Conservation (phyloP, 108 stramenopile genomes). For the Pinguiococcus pyrenoidosus region DNA sequence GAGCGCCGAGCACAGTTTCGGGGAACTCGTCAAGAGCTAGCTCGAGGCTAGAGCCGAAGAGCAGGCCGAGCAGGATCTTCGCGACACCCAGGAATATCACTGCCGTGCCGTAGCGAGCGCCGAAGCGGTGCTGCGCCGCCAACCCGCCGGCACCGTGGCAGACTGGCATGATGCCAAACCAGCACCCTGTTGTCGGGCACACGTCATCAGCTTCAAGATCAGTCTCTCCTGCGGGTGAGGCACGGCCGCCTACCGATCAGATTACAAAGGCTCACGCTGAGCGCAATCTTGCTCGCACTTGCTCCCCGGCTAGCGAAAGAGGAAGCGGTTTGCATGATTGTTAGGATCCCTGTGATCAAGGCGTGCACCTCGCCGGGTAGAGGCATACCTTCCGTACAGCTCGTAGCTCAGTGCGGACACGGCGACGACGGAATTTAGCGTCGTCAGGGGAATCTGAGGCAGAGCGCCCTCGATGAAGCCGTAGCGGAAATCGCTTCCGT, state of each 20-base stretch:
- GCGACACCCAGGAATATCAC: conserved; percentile 49
- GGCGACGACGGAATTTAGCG: conserved; percentile 57
- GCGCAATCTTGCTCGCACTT: too few species aligned
- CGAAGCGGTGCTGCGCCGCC: conserved; percentile 63
- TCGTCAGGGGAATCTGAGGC: conserved; percentile 64
- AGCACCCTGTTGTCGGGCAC: too few species aligned
- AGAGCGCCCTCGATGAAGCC: conserved; percentile 57
- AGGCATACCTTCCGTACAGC: too few species aligned
- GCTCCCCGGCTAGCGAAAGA: too few species aligned
- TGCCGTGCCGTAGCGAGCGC: conserved; percentile 60
- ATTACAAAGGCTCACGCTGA: too few species aligned
- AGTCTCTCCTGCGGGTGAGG: too few species aligned
- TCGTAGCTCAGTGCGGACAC: conserved; percentile 54
- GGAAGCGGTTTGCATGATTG: too few species aligned
- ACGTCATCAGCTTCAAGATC: too few species aligned
- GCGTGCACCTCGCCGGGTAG: too few species aligned
- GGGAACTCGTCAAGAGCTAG: conserved; percentile 56
- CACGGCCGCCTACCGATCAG: too few species aligned
- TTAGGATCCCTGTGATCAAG: too few species aligned
- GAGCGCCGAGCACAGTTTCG: conserved; percentile 48
- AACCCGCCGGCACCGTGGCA: conserved; percentile 76
- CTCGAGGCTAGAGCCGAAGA: conserved; percentile 45
- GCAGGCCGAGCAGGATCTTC: conserved; percentile 49
- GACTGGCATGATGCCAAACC: conserved; percentile 60
- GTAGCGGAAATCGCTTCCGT: conserved; percentile 43